Evolutionary conservation across 2,329 filamentous ascomycete species (phyloP), one percentile per base, ranked within the genome.

Genomic region (Neonectria faginata): DNA sequence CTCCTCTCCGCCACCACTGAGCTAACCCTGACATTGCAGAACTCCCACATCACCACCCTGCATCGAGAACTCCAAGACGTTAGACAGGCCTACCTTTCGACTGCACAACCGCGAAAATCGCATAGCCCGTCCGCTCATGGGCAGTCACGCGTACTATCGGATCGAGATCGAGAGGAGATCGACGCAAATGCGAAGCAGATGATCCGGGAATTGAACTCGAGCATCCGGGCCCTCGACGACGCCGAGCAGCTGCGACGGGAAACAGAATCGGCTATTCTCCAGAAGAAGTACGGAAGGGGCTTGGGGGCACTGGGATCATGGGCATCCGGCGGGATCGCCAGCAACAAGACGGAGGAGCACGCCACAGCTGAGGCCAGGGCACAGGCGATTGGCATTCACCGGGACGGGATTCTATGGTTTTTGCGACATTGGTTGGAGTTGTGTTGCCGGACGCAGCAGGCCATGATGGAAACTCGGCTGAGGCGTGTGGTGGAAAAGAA

Each of bases 391-490:
- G 89, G 86, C 55, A 85, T 88, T 54, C 91, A 97, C 70, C 84
- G 94, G 57, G 94, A 97, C 74, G 91, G 91, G 67, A 89, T 99
- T 50, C 81, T 98, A 11, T 95, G 92, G 90, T 94, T 91, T 71
- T 77, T 99, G 73, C 86, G 92, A 67, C 86, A 91, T 75, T 86
- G 89, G 73, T 80, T 98, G 67, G 92, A 96, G 79, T 85, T 88
- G 69, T 94, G 91, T 61, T 91, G 92, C 45, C 86, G 88, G 72
- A 89, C 91, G 67, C 95, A 98, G 82, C 89, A 93, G 73, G 87
- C 86, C 55, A 97, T 98, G 93, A 97, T 98, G 86, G 94, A 97
- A 81, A 92, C 92, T 74, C 83, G 96, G 72, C 83, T 98, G 70
- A 89, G 89, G 74, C 85, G 96, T 59, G 93, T 97, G 77, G 85